These are phyloP conservation scores for Waitea zeae DNA, from an alignment of 1,284 basidiomycete genomes.

Conservation along the genomic window DNA sequence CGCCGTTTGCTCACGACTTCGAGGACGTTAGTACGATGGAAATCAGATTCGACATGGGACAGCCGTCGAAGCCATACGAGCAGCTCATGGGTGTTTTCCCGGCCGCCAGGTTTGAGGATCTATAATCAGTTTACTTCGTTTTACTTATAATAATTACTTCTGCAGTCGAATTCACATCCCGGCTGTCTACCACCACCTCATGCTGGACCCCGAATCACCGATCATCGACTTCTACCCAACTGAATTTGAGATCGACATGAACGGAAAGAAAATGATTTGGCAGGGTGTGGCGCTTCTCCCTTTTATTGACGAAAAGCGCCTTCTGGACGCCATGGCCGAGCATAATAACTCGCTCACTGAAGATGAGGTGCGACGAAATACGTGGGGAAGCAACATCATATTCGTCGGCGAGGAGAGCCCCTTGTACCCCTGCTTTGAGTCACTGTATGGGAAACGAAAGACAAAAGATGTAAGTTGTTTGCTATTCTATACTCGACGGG, in stretches of 20 bases:
- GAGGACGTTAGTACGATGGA: slow-evolving; percentile 65
- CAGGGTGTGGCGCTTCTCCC: slow-evolving; percentile 94
- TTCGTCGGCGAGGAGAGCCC: slow-evolving; percentile 78
- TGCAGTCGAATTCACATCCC: slow-evolving; percentile 80
- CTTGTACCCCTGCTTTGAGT: slow-evolving; percentile 76
- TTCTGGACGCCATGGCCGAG: slow-evolving; percentile 70
- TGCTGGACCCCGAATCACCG: slow-evolving; percentile 78
- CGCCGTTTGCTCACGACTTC: slow-evolving; percentile 96
- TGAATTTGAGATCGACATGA: slow-evolving; percentile 97
- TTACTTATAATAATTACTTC: slow-evolving; percentile 1
- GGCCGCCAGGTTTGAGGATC: slow-evolving; percentile 55
- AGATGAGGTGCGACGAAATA: slow-evolving; percentile 75
- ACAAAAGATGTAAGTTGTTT: slow-evolving; percentile 46
- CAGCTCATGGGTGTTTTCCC: slow-evolving; percentile 98
- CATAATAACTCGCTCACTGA: slow-evolving; percentile 62
- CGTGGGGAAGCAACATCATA: slow-evolving; percentile 72
- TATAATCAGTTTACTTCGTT: background rate
- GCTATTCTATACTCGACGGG: background rate
- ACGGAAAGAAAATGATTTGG: slow-evolving; percentile 99
- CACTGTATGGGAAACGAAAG: slow-evolving; percentile 81
- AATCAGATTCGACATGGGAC: slow-evolving; percentile 63
- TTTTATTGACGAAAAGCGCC: slow-evolving; percentile 82
- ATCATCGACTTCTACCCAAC: slow-evolving; percentile 95
- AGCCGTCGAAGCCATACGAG: slow-evolving; percentile 93
- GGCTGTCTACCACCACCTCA: slow-evolving; percentile 70